Base-by-base conservation (phyloP, 2,329 filamentous ascomycete species). In the Aureobasidium lini region DNA sequence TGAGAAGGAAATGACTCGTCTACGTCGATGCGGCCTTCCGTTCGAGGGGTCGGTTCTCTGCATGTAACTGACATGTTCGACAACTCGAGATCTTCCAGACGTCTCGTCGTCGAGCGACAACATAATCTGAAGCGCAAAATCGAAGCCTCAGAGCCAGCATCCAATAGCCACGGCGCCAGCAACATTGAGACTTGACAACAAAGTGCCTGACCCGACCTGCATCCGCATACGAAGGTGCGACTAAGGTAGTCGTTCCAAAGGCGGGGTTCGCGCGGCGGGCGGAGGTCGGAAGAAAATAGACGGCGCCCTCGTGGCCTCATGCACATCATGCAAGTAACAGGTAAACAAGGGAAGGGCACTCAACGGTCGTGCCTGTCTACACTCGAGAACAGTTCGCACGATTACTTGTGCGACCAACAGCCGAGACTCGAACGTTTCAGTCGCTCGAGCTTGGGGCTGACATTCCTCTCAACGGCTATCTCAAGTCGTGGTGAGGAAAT, bases 301-400 rank as follows among this genome's bases (percentile, higher is more conserved):
- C 36, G 54, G 54, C 40, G 54, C 54, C 54, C 39, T 48, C 23
- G 54, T 57, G 54, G 34, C 43, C 34, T 23, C 28, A 47, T 57
- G 54, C 54, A 47, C 54, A 48, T 48, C 54, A 57, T 57, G 54
- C 54, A 48, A 23, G 54, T 40, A 34, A 48, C 42, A 57, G 43
- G 54, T 48, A 43, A 57, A 54, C 4, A 32, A 42, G 37, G 7
- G 34, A 8, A 36, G 8, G 15, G n/a, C 52, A 36, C 40, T 56
- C 40, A 56, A 56, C 40, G 39, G 50, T 15, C n/a, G 39, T 56
- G 52, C 52, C 39, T 43, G 29, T 32, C 28, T 42, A 15, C 2
- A 9, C 40, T 46, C 31, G 52, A 56, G 40, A 18, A 46, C 32
- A 46, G 52, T 56, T 44, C 40, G 52, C 52, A 56, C 31, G 31